Base-by-base conservation (phyloP, 371 early-diverging fungal species). In the Chytridium lagenaria region DNA sequence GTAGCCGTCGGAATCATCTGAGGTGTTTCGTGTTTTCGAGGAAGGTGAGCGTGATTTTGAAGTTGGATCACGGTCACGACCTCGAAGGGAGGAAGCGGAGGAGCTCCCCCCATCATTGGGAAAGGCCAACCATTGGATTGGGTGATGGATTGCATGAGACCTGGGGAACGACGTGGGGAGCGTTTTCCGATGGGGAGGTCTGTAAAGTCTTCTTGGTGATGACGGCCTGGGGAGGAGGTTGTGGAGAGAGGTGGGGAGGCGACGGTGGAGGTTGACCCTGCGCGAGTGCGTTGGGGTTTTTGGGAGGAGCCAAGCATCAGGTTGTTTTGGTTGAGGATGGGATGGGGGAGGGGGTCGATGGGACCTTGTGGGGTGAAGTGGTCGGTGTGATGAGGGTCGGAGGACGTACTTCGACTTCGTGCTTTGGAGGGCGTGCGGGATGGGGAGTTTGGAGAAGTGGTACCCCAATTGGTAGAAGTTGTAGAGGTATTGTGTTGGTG, bases 101-200 rank as follows among this genome's bases (percentile, higher is more conserved):
- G 16, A 12, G 15, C 30, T 61, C 61, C 61, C 34, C 61, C 61
- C 61, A 61, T 61, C 34, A 61, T 7, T 3, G 61, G 61, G 23
- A 61, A 61, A 7, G 61, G 61, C 61, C 61, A 61, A 33, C 34
- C 61, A 7, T 3, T 34, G 3, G 61, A 33, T 61, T 10, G 34
- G 16, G 61, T 15, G 30, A 37, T 3, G 36, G 12, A 33, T 15
- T 61, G 31, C 10, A 34, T 3, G 7, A 61, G 61, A 15, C 61
- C 61, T 7, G 61, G 61, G 10, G 61, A 61, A 10, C 23, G 16
- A 12, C 61, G 61, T 2, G 61, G 61, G 30, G 61, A 61, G 3
- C 36, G 30, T 31, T 23, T 31, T 7, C 36, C 36, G 36, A 33
- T 31, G 5, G 61, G 61, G 2, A 16, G 55, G 55, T n/a, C n/a